Evolutionary conservation across 176 grass and related monocot genomes (phyloP).

Genomic region (Melocanna baccifera): DNA sequence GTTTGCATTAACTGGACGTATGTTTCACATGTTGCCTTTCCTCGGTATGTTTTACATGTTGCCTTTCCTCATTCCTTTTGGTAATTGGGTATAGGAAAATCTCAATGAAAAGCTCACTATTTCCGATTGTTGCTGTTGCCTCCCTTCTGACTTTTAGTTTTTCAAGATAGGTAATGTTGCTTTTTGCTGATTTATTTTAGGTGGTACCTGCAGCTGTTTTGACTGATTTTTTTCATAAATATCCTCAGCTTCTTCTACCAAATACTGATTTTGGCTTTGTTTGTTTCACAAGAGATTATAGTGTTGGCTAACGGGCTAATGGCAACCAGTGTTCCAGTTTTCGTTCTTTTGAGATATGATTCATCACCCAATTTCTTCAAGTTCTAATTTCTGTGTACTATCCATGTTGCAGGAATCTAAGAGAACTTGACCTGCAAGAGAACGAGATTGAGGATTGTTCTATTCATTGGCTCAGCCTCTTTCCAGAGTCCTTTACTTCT

Average conservation of each 20-base stretch:
- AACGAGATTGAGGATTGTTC: constrained; percentile 60
- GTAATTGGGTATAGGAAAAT: neutral
- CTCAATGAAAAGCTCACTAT: neutral
- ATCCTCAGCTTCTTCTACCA: neutral
- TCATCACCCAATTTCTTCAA: neutral
- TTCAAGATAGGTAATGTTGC: neutral
- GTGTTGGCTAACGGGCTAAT: neutral
- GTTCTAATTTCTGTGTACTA: constrained; percentile 14
- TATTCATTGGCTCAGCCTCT: constrained; percentile 51
- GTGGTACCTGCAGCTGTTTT: neutral
- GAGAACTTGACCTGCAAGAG: constrained; percentile 63
- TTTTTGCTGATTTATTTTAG: neutral
- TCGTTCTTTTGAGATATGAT: neutral
- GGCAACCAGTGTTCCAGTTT: neutral
- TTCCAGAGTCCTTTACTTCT: constrained; percentile 63
- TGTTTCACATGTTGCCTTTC: neutral
- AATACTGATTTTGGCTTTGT: constrained; percentile 2
- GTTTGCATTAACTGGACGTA: neutral
- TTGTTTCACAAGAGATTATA: neutral
- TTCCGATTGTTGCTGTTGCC: neutral
- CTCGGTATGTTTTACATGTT: neutral
- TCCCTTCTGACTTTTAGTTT: neutral
- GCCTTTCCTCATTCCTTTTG: neutral
- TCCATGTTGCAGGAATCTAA: constrained; percentile 49
- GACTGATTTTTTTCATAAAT: neutral